Evolutionary conservation across 2,329 filamentous ascomycete genomes (phyloP).

Genomic region (Xylaria digitata): DNA sequence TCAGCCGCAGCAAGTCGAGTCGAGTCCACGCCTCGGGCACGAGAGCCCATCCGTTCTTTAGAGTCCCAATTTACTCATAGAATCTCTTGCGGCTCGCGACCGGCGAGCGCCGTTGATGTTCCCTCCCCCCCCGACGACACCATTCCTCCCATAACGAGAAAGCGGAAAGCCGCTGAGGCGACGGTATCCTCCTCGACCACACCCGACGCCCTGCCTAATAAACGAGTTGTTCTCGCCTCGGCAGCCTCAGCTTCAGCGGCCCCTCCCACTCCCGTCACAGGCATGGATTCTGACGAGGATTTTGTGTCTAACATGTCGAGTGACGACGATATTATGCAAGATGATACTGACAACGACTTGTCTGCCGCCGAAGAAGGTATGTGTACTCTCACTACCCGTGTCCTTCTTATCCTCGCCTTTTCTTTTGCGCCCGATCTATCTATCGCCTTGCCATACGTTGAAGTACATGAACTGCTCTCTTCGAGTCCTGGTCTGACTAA

Average conservation of each 20-base stretch:
- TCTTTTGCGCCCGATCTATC: neutral
- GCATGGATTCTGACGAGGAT: slow-evolving; percentile 96
- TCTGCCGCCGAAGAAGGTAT: slow-evolving; percentile 65
- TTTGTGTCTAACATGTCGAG: slow-evolving; percentile 88
- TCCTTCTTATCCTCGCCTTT: neutral
- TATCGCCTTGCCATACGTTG: neutral
- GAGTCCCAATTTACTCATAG: slow-evolving; percentile 18
- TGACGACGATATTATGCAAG: slow-evolving; percentile 78
- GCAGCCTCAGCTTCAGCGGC: slow-evolving; percentile 52
- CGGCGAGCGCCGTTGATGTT: slow-evolving; percentile 42
- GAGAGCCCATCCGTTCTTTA: slow-evolving; percentile 9
- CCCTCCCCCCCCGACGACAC: slow-evolving; percentile 53
- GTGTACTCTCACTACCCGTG: slow-evolving; percentile 36
- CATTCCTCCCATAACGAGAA: slow-evolving; percentile 70
- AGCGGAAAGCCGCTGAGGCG: slow-evolving; percentile 75
- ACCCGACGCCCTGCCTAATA: slow-evolving; percentile 59
- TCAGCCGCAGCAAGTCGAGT: neutral
- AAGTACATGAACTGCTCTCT: neutral
- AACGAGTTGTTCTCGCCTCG: slow-evolving; percentile 64
- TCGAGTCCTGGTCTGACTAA: slow-evolving; percentile 4
- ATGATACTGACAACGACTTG: slow-evolving; percentile 80
- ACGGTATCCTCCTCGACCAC: slow-evolving; percentile 61
- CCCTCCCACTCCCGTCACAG: slow-evolving; percentile 69
- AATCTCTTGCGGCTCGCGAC: slow-evolving; percentile 38
- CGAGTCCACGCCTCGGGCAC: neutral